Evolutionary conservation across 75 land plant genomes (phyloP).

Genomic region (Sequoia sempervirens): DNA sequence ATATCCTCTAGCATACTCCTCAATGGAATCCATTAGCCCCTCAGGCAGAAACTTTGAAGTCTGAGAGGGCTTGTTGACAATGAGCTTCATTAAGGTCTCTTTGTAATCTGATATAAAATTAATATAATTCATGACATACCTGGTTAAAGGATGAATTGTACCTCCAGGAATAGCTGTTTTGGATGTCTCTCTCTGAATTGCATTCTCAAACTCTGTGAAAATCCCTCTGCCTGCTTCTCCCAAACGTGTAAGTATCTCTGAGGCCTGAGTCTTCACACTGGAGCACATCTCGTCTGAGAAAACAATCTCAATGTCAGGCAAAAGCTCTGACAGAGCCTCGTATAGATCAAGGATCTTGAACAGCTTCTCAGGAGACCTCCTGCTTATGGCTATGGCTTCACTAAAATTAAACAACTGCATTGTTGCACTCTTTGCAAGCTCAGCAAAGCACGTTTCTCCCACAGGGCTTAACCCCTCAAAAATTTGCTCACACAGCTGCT

Average conservation of each 20-base stretch:
- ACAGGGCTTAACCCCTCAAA: slow-evolving; percentile 30
- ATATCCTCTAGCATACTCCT: background rate
- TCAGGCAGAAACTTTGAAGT: slow-evolving; percentile 1
- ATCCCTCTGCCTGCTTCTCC: slow-evolving; percentile 41
- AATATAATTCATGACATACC: slow-evolving; percentile 74
- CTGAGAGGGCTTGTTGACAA: slow-evolving; percentile 13
- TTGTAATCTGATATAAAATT: slow-evolving; percentile 32
- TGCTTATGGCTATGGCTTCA: slow-evolving; percentile 63
- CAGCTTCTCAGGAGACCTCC: slow-evolving; percentile 49
- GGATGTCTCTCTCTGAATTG: slow-evolving; percentile 27
- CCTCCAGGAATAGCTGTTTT: slow-evolving; percentile 39
- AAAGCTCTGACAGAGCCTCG: slow-evolving; percentile 42
- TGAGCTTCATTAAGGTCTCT: slow-evolving; percentile 36
- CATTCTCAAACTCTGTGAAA: slow-evolving; percentile 40
- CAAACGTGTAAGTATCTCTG: slow-evolving; percentile 33
- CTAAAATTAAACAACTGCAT: slow-evolving; percentile 65
- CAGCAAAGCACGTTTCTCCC: slow-evolving; percentile 43
- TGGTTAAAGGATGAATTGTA: slow-evolving; percentile 57
- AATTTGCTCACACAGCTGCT: slow-evolving; percentile 44
- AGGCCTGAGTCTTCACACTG: slow-evolving; percentile 30
- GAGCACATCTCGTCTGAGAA: slow-evolving; percentile 38
- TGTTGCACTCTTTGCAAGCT: slow-evolving; percentile 47
- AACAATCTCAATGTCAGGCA: slow-evolving; percentile 31
- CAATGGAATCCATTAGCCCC: background rate
- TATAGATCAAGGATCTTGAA: slow-evolving; percentile 67